phyloP scores from a whole-genome alignment of 2,329 filamentous ascomycete species.

The Alternaria triticina region DNA sequence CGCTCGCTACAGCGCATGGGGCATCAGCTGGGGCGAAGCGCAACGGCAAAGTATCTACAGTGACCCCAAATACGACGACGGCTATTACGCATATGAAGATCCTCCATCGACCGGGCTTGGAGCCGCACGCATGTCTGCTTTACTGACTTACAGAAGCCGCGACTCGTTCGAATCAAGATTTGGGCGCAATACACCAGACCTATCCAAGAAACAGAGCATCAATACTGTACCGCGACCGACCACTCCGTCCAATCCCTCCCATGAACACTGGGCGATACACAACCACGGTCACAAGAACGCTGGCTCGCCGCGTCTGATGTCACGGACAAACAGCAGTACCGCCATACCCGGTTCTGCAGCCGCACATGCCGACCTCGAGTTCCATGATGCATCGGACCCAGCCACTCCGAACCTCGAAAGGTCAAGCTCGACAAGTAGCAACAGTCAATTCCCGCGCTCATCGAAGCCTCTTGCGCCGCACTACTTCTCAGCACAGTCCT shows the following conservation, averaged over 20 bases:
- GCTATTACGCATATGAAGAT: slow-evolving; percentile 88
- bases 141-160: slow-evolving; percentile 93
- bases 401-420: slow-evolving; percentile 34
- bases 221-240: slow-evolving; percentile 66
- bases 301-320: slow-evolving; percentile 51
- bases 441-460: slow-evolving; percentile 34
- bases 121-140: slow-evolving; percentile 93
- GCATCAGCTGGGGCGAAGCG: slow-evolving; percentile 89
- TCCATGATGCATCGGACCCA: slow-evolving; percentile 50
- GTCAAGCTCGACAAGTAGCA: slow-evolving; percentile 16
- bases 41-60: slow-evolving; percentile 95
- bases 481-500: slow-evolving; percentile 98
- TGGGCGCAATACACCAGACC: slow-evolving; percentile 88
- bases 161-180: slow-evolving; percentile 97
- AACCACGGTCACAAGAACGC: slow-evolving; percentile 59
- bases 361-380: slow-evolving; percentile 54
- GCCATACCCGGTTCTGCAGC: slow-evolving; percentile 28
- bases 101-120: slow-evolving; percentile 86
- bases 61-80: slow-evolving; percentile 97
- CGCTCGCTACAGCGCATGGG: slow-evolving; percentile 84
- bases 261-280: slow-evolving; percentile 60
- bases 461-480: slow-evolving; percentile 59
- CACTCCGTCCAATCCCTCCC: slow-evolving; percentile 43
- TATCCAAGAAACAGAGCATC: slow-evolving; percentile 82
- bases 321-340: slow-evolving; percentile 44